A percentile compares a stretch with the other conserved stretches of the same genome.
These are phyloP conservation scores for Reticulascus tulasneorum DNA, from an alignment of 2,329 filamentous ascomycete species.

Conservation along the genomic window DNA sequence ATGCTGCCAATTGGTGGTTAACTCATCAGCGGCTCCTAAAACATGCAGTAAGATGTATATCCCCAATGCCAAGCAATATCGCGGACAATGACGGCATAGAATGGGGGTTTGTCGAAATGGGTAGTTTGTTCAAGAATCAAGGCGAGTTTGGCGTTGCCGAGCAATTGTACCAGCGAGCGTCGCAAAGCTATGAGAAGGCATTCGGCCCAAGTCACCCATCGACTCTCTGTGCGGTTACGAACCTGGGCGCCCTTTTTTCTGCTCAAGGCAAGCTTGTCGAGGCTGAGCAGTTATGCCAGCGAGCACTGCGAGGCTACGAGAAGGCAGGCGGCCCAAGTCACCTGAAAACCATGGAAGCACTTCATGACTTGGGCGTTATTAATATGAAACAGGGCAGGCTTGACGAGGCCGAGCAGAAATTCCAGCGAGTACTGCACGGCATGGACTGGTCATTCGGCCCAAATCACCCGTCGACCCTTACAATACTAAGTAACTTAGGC, in stretches of 20 bases:
- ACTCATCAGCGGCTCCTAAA: slow-evolving; percentile 17
- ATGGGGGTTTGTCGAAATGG: too few species aligned
- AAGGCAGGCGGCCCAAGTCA: slow-evolving; percentile 13
- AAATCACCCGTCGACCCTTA: too few species aligned
- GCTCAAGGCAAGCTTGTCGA: slow-evolving; percentile 19
- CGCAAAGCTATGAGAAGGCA: slow-evolving; percentile 21
- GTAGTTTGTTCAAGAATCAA: slow-evolving; percentile 16
- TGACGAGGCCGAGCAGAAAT: slow-evolving; percentile 23
- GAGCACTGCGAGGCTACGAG: slow-evolving; percentile 23
- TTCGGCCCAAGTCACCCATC: slow-evolving; percentile 13
- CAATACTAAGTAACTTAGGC: slow-evolving; percentile 2
- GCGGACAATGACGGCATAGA: slow-evolving; percentile 1
- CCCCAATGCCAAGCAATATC: neutral
- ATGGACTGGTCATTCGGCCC: too few species aligned
- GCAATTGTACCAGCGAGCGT: slow-evolving; percentile 21
- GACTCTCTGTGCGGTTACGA: slow-evolving; percentile 20
- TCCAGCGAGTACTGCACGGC: too few species aligned
- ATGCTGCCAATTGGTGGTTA: slow-evolving; percentile 9
- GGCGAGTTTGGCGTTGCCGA: slow-evolving; percentile 17
- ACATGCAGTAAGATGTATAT: slow-evolving; percentile 16
- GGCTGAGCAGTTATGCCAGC: slow-evolving; percentile 24
- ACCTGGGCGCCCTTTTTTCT: slow-evolving; percentile 24
- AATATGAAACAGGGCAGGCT: slow-evolving; percentile 13
- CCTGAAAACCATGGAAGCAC: slow-evolving; percentile 9
- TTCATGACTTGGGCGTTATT: too few species aligned